A percentile compares a stretch with the other conserved stretches of the same genome.
Conservation (phyloP, 2,329 filamentous ascomycete genomes). For the Trichothecium sympodiale region DNA sequence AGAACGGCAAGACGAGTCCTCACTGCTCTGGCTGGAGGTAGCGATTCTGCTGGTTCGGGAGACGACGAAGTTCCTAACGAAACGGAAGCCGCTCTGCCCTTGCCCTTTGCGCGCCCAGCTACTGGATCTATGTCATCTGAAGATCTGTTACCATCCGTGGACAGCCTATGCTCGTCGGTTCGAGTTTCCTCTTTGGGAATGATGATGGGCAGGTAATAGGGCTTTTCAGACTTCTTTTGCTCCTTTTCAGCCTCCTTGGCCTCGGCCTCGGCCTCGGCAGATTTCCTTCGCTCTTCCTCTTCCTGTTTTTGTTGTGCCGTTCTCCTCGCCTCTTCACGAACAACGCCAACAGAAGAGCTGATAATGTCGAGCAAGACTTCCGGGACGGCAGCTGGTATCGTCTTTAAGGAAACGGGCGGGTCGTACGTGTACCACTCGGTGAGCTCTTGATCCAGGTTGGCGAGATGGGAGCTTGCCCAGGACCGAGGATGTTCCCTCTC, state of each 20-base stretch:
- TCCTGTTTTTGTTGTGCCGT: slow-evolving; percentile 14
- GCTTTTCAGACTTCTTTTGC: slow-evolving; percentile 19
- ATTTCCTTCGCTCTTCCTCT: slow-evolving; percentile 14
- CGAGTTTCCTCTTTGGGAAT: slow-evolving; percentile 11
- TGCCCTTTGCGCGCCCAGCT: too few species aligned
- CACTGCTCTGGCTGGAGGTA: too few species aligned
- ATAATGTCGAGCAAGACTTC: slow-evolving; percentile 30
- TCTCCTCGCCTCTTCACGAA: slow-evolving; percentile 16
- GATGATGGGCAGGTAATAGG: slow-evolving; percentile 23
- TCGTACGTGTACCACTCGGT: slow-evolving; percentile 36
- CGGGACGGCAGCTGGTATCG: slow-evolving; percentile 24
- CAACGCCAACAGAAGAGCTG: slow-evolving; percentile 29
- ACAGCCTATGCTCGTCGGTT: not conserved
- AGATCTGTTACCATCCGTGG: not conserved
- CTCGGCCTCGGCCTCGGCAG: slow-evolving; percentile 10
- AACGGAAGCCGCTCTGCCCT: too few species aligned
- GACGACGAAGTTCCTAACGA: slow-evolving; percentile 1
- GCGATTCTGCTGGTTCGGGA: not conserved
- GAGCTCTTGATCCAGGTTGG: slow-evolving; percentile 13
- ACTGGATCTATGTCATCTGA: slow-evolving; percentile 3
- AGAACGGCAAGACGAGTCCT: too few species aligned
- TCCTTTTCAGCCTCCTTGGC: slow-evolving; percentile 8
- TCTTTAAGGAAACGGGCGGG: slow-evolving; percentile 30
- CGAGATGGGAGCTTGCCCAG: slow-evolving; percentile 12
- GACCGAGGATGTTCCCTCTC: slow-evolving; percentile 9